Evolutionary conservation across 2,329 filamentous ascomycete genomes (phyloP).

Genomic region (Aureobasidium leucospermi): DNA sequence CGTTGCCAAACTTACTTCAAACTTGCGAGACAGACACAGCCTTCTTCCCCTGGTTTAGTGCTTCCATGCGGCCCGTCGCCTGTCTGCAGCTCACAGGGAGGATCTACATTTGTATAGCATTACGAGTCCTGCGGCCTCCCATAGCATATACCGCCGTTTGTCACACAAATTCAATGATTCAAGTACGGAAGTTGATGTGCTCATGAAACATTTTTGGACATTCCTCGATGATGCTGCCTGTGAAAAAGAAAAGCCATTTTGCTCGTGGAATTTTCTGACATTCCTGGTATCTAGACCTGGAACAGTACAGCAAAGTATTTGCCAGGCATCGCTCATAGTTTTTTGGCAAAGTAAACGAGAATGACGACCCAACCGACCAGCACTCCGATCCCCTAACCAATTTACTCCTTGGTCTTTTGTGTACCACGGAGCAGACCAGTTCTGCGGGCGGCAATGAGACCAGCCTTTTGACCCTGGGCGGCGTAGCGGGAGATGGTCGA

Average conservation of each 20-base stretch:
- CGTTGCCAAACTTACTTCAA: constrained; percentile 5
- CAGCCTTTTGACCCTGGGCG: constrained; percentile 97
- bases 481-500: constrained; percentile 99
- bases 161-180: not conserved
- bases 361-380: constrained; percentile 24
- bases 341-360: constrained; percentile 14
- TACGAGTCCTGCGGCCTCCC: not conserved
- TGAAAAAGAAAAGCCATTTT: constrained; percentile 10
- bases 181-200: not conserved
- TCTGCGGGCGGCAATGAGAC: constrained; percentile 99
- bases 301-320: constrained; percentile 14
- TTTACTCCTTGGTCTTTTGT: constrained; percentile 93
- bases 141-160: not conserved
- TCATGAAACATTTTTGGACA: constrained; percentile 57
- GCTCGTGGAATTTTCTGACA: constrained; percentile 14
- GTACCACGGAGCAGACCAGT: constrained; percentile 99
- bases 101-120: not conserved
- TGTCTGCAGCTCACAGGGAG: not conserved
- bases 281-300: constrained; percentile 14
- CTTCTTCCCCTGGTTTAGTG: constrained; percentile 3
- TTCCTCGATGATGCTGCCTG: constrained; percentile 32
- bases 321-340: constrained; percentile 15
- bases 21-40: not conserved
- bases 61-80: not conserved
- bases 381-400: constrained; percentile 23